phyloP scores from a whole-genome alignment of 2,329 filamentous ascomycete species.

The Emmonsia crescens region DNA sequence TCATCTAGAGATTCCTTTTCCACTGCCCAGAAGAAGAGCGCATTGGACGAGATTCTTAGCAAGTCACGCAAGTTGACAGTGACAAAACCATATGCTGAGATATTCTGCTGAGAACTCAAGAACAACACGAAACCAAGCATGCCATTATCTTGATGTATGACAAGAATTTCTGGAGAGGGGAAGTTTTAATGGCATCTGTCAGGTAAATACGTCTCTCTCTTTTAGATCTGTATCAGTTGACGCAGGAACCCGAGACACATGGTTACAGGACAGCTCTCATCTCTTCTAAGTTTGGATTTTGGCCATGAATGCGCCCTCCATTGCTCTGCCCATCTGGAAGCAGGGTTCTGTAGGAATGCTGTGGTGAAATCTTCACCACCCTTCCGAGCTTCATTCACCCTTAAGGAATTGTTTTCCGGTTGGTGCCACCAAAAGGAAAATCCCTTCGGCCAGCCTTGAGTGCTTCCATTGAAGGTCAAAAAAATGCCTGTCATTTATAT shows the following conservation, averaged over 20 bases:
- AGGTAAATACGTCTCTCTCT: not conserved
- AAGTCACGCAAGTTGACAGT: not conserved
- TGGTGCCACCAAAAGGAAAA: not conserved
- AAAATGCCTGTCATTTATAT: not conserved
- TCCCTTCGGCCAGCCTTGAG: not conserved
- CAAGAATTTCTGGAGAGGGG: not conserved
- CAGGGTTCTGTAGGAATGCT: not conserved
- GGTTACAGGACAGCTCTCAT: not conserved
- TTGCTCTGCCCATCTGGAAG: not conserved
- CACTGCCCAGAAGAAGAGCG: not conserved
- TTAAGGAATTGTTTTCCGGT: not conserved
- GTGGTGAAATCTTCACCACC: not conserved
- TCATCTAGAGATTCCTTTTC: not conserved
- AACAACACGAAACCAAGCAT: not conserved
- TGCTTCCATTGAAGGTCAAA: not conserved
- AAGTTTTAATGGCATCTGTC: not conserved
- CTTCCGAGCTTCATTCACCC: not conserved
- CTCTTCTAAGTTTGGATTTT: not conserved
- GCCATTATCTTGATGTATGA: not conserved
- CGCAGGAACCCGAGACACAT: not conserved
- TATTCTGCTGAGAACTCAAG: not conserved
- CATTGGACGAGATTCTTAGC: not conserved
- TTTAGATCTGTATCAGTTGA: not conserved
- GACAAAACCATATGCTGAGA: not conserved
- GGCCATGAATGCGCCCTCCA: not conserved